Evolutionary conservation across 495 filamentous ascomycete genomes (phyloP), one percentile per base, ranked within the genome.

Genomic region (Neurospora sp.): DNA sequence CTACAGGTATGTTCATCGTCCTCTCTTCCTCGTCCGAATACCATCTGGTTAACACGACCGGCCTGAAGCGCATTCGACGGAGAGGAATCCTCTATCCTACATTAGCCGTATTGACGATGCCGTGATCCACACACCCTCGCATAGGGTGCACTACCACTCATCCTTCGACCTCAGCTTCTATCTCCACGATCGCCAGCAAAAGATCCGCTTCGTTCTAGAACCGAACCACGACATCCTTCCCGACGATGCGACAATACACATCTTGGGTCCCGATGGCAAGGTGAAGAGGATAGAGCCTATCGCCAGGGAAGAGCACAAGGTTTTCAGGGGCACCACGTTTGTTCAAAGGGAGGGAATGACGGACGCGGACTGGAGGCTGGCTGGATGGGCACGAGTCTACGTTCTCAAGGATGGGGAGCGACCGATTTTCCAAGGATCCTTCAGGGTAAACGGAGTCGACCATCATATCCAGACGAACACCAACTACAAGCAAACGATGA

Each of bases 211-310:
- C 62, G 86, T 88, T 70, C 88, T 98, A 42, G 91, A 97, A 80
- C 96, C 96, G 37, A 99, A 98, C 78, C 90, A 97, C 82, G 93
- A 98, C 82, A 92, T 98, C 71, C 85, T 98, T 35, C 86, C 90
- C 35, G 89, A 92, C 3, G 91, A 92, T 78, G 93, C 94, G 3
- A 89, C 84, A 66, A 82, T 99, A 5, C 85, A 89, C 69, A 92
- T 94, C 79, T 79, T 97, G 20, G 88, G 85, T 72, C 79, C 85
- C 20, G 88, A 96, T 79, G 96, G 96, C 39, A 84, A 84, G 7
- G 76, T 94, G 27, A 83, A 78, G 38, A 80, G 83, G 5, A 83
- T 84, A 31, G 93, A 96, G 80, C 83, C 84, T 31, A 87, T 99
- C 70, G 81, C 91, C 31, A 87, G 94, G 69, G 81, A 85, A 70